Evolutionary conservation across 176 grass and related monocot genomes (phyloP), one percentile per base, ranked within the genome.

Genomic region (Musa troglodytarum): DNA sequence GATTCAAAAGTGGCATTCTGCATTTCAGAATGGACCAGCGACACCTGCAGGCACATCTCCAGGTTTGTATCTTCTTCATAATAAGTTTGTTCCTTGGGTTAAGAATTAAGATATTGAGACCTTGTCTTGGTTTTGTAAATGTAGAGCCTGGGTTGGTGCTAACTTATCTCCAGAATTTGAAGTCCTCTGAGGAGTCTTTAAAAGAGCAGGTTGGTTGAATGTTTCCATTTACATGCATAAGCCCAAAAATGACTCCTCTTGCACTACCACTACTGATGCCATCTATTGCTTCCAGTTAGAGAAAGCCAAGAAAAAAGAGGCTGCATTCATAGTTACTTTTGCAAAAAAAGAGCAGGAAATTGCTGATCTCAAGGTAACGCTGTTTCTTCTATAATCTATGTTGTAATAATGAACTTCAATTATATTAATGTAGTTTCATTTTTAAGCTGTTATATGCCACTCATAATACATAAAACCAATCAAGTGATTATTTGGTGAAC

Each of bases 241-340:
- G 65, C 66, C 52, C 87, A 2, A 52, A 57, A 50, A 0, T 22
- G 51, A 23, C 55, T 24, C 9, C n/a, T 29, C 74, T 67, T 50
- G 65, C 23, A 10, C 78, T 78, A 17, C 73, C 11, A 59, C 28
- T 74, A 9, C 21, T 24, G 49, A 61, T 75, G 50, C 67, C 53
- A 74, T 16, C 75, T 71, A 1, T 80, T 86, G 23, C 29, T 80
- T 83, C 65, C 83, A 99, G 96, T 83, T 92, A 21, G 96, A 99
- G 78, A 99, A 99, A 83, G 96, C 96, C 69, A 99, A 99, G 85
- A 99, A 99, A 88, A 90, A 91, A 73, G 96, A 99, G 75, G 96
- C 96, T 65, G 88, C 96, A 74, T 99, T 85, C 70, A 99, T 99
- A 68, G 88, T 99, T 70, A 99, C 96, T 69, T 88, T 99, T 84